Evolutionary conservation across 805 yeast species (phyloP).

Genomic region (Candida namnaoensis): DNA sequence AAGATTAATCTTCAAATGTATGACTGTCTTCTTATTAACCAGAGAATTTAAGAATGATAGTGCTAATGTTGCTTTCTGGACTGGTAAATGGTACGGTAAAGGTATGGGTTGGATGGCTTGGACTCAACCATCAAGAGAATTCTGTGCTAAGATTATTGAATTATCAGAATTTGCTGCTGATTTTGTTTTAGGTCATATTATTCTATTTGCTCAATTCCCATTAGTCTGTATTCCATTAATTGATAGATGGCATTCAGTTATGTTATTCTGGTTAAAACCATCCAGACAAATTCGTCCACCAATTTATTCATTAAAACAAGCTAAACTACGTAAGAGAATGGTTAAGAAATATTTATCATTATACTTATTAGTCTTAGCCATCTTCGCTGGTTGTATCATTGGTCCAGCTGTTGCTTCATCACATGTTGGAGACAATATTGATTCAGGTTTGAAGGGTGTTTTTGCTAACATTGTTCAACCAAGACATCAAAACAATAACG

Average conservation of each 20-base stretch:
- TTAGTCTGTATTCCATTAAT: constrained; percentile 73
- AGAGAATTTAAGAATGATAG: constrained; percentile 96
- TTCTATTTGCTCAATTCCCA: constrained; percentile 87
- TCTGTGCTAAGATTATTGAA: constrained; percentile 88
- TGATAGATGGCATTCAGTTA: constrained; percentile 96
- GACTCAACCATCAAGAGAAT: constrained; percentile 95
- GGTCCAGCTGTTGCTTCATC: constrained; percentile 88
- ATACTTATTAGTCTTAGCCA: constrained; percentile 59
- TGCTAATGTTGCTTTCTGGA: constrained; percentile 98
- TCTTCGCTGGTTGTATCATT: constrained; percentile 70
- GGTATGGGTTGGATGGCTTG: constrained; percentile 91
- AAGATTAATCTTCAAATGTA: constrained; percentile 76
- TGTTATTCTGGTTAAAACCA: constrained; percentile 98
- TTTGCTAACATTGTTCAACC: constrained; percentile 82
- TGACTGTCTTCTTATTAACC: constrained; percentile 72
- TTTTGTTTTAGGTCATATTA: constrained; percentile 84
- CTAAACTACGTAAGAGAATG: constrained; percentile 94
- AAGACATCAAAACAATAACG: constrained; percentile 71
- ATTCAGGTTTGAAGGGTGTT: constrained; percentile 25
- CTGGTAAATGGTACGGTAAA: constrained; percentile 97
- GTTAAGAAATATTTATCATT: constrained; percentile 85
- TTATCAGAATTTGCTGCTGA: constrained; percentile 95
- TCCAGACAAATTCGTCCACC: constrained; percentile 97
- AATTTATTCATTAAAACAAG: constrained; percentile 92
- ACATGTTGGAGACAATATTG: constrained; percentile 30